A percentile compares a stretch with the other conserved stretches of the same genome.
These are phyloP conservation scores for Suhomyces atakaporum DNA, from an alignment of 1,139 yeast species.

Conservation along the genomic window DNA sequence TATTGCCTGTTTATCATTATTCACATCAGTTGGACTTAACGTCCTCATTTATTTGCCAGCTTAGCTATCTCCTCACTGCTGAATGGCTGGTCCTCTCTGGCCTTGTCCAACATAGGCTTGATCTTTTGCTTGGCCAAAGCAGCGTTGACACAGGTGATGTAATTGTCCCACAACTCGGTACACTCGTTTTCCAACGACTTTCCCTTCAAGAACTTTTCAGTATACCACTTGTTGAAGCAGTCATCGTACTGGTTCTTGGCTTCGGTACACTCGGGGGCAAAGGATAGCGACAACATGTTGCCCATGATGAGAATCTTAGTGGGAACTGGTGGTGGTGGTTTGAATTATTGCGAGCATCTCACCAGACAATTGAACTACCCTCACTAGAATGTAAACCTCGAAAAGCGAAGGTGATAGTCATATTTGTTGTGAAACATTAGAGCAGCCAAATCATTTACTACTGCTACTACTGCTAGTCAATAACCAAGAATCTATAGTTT, in stretches of 20 bases:
- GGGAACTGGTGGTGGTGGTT: neutral
- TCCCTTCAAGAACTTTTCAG: constrained; percentile 81
- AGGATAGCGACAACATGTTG: constrained; percentile 83
- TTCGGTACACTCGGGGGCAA: constrained; percentile 95
- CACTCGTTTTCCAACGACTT: constrained; percentile 81
- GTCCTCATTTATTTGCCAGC: constrained; percentile 17
- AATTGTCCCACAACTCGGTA: constrained; percentile 83
- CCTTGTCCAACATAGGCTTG: constrained; percentile 86
- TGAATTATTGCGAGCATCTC: no score
- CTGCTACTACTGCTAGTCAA: no score
- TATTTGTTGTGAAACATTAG: no score
- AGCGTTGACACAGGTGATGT: constrained; percentile 78
- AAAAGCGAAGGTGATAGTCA: no score
- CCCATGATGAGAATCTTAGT: constrained; percentile 50
- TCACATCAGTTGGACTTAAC: no score
- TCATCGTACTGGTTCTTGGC: constrained; percentile 83
- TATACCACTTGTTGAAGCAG: constrained; percentile 93
- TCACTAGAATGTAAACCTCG: no score
- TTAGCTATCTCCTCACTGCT: constrained; percentile 36
- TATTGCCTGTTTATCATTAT: no score
- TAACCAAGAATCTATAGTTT: no score
- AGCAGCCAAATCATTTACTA: no score
- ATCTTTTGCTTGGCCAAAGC: constrained; percentile 74
- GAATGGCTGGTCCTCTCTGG: constrained; percentile 89
- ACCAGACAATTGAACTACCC: no score